Percentiles rank a stretch among this genome's conserved stretches.
Evolutionary conservation across 2,329 filamentous ascomycete genomes (phyloP).

Genomic region (Ilyonectria mors-panacis): DNA sequence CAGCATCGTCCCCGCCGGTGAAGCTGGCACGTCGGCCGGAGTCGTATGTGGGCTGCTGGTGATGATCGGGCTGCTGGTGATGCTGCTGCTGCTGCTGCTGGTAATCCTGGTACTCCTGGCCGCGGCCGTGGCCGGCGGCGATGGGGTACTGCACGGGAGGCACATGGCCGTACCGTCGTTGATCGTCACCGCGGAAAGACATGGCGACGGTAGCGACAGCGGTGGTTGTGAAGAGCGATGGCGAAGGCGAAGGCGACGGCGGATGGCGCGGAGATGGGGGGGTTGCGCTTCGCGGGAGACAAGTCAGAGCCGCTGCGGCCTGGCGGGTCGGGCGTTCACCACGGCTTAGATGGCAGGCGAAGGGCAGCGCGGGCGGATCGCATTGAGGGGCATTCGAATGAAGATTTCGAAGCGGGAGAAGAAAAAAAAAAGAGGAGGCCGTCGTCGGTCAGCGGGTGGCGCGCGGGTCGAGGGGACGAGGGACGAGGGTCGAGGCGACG

Average conservation of each 20-base stretch:
- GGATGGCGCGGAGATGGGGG: conserved; percentile 13
- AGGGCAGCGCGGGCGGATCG: conserved; percentile 41
- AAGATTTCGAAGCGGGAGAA: conserved; percentile 19
- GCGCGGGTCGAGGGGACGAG: conserved; percentile 25
- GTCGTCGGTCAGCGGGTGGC: conserved; percentile 30
- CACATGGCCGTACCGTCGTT: conserved; percentile 76
- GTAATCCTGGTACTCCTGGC: conserved; percentile 53
- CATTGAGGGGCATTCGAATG: conserved; percentile 45
- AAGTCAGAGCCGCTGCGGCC: conserved; percentile 41
- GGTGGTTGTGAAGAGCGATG: conserved; percentile 23
- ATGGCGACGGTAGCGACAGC: conserved; percentile 55
- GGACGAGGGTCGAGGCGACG: conserved; percentile 28
- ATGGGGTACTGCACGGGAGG: conserved; percentile 76
- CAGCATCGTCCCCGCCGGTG: conserved; percentile 81
- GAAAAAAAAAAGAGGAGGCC: conserved; percentile 39
- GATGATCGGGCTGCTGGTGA: conserved; percentile 18
- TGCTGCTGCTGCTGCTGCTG: conserved; percentile 50
- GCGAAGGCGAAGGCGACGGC: conserved; percentile 9
- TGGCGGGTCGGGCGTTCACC: conserved; percentile 45
- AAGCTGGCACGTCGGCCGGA: conserved; percentile 76
- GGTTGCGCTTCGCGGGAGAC: conserved; percentile 28
- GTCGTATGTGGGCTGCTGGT: conserved; percentile 51
- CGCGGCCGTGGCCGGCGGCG: conserved; percentile 53
- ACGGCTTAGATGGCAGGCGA: conserved; percentile 45
- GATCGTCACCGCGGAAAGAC: conserved; percentile 75